These are phyloP conservation scores for Poa annua DNA, from an alignment of 176 grass and related monocot species.

Conservation along the genomic window DNA sequence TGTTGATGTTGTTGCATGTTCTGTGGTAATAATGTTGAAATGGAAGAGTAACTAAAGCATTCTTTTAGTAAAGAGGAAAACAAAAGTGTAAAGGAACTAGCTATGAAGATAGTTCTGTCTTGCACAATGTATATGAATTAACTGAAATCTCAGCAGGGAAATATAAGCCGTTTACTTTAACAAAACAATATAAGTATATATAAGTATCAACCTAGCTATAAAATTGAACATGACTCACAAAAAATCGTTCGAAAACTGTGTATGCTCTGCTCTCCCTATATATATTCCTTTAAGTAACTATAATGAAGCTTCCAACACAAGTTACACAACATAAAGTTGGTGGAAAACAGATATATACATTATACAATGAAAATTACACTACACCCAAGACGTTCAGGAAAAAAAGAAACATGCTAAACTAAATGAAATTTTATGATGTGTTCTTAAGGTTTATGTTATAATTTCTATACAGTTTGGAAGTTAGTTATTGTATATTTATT, in stretches of 20 bases:
- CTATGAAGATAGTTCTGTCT: constrained; percentile 19
- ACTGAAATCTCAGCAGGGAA: neutral
- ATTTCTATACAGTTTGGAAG: neutral
- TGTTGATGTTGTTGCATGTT: constrained; percentile 62
- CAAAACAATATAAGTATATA: neutral
- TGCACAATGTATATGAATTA: constrained; percentile 18
- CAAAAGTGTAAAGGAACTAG: constrained; percentile 26
- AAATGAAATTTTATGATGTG: neutral
- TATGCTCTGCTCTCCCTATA: neutral
- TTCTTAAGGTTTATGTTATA: neutral
- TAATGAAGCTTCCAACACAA: neutral
- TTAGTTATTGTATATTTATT: neutral
- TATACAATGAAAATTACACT: constrained; percentile 9
- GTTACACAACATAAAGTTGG: neutral
- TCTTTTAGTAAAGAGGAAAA: constrained; percentile 47
- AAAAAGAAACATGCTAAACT: neutral
- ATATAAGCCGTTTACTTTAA: neutral
- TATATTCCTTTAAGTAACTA: neutral
- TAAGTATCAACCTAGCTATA: neutral
- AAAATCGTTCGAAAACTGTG: constrained; percentile 15
- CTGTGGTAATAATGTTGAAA: constrained; percentile 51
- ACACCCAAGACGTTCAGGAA: neutral
- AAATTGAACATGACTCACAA: neutral
- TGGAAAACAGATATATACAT: neutral
- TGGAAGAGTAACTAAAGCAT: constrained; percentile 42